phyloP scores from a whole-genome alignment of 139 green algal genomes.

The Chlamydomonas urium region DNA sequence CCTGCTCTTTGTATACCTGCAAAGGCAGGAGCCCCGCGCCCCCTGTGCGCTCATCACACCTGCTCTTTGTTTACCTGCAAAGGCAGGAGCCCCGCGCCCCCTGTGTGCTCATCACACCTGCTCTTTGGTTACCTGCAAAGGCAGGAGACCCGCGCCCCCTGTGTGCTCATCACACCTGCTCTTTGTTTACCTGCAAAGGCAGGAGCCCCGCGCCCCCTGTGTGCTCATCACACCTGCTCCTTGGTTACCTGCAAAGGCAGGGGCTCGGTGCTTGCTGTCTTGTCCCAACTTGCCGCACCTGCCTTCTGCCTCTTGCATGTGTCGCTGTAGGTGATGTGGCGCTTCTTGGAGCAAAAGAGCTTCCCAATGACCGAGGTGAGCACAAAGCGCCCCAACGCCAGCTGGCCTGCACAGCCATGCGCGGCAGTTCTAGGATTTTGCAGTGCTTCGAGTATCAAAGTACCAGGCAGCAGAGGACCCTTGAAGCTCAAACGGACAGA shows the following conservation, averaged over 20 bases:
- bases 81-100: too few relatives aligned
- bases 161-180: background rate
- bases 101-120: too few relatives aligned
- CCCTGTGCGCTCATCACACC: too few relatives aligned
- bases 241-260: background rate
- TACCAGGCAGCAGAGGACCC: background rate
- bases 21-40: too few relatives aligned
- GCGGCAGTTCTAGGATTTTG: background rate
- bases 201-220: background rate
- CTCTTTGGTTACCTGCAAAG: too few relatives aligned
- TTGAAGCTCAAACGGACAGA: too few relatives aligned
- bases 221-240: background rate
- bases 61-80: too few relatives aligned
- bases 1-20: too few relatives aligned
- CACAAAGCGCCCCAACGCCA: background rate
- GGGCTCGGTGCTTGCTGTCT: too few relatives aligned
- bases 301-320: background rate
- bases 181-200: background rate
- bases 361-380: slow-evolving; percentile 24
- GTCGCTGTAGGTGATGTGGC: slow-evolving; percentile 22
- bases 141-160: background rate
- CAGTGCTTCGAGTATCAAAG: background rate
- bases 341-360: slow-evolving; percentile 32
- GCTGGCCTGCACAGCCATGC: background rate
- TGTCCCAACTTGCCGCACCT: too few relatives aligned